Evolutionary conservation across 139 green algal genomes (phyloP).

Genomic region (Chlamydomonas sp.): DNA sequence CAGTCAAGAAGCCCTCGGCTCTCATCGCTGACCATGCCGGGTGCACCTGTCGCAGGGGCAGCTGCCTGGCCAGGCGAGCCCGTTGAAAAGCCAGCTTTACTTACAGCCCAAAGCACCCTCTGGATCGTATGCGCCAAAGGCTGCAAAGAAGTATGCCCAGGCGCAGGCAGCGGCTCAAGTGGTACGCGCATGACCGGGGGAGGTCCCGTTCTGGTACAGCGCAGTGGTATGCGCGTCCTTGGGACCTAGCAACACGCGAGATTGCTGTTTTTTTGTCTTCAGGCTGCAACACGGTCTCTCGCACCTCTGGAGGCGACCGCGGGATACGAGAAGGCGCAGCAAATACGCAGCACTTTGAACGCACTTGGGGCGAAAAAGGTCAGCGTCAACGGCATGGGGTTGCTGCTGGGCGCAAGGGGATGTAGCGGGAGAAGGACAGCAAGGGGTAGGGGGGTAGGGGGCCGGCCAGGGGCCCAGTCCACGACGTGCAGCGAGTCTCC

Average conservation of each 20-base stretch:
- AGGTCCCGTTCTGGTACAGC: not conserved
- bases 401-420: not conserved
- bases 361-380: conserved; percentile 18
- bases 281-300: conserved; percentile 19
- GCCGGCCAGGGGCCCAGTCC: too few relatives aligned
- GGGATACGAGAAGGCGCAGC: conserved; percentile 20
- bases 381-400: not conserved
- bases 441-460: too few relatives aligned
- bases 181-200: conserved; percentile 1
- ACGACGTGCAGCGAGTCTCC: too few relatives aligned
- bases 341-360: conserved; percentile 17
- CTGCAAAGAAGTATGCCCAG: conserved; percentile 41
- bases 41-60: not conserved
- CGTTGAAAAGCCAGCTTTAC: conserved; percentile 40
- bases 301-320: conserved; percentile 33
- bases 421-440: not conserved
- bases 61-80: conserved; percentile 8
- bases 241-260: not conserved
- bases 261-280: not conserved
- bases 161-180: conserved; percentile 26
- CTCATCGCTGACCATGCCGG: too few relatives aligned
- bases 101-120: conserved; percentile 17
- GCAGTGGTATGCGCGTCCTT: not conserved
- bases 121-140: conserved; percentile 35
- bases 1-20: too few relatives aligned